These are phyloP conservation scores for Mycotypha africana DNA, from an alignment of 371 early-diverging fungal genomes.

Conservation along the genomic window DNA sequence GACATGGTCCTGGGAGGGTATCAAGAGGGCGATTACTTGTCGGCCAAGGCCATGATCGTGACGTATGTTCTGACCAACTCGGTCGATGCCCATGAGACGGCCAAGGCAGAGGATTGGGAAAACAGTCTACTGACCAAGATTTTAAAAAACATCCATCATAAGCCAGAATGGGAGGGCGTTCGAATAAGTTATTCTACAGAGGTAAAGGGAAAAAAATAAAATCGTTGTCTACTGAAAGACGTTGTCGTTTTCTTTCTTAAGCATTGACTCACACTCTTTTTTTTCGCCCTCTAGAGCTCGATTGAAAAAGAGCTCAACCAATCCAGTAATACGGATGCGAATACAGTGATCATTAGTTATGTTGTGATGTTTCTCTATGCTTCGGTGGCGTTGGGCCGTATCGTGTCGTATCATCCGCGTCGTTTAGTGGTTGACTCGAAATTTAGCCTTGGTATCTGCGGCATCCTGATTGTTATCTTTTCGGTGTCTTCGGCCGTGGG, in stretches of 20 bases:
- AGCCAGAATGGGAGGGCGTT: constrained; percentile 46
- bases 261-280: not conserved
- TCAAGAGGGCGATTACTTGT: constrained; percentile 29
- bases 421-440: constrained; percentile 64
- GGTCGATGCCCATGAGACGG: constrained; percentile 29
- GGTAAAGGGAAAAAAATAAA: too few species aligned
- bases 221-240: not conserved
- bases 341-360: constrained; percentile 61
- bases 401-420: constrained; percentile 36
- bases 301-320: constrained; percentile 65
- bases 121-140: constrained; percentile 39
- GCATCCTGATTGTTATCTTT: constrained; percentile 68
- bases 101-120: constrained; percentile 64
- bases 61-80: constrained; percentile 67
- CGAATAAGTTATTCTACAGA: constrained; percentile 68
- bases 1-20: constrained; percentile 68
- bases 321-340: constrained; percentile 62
- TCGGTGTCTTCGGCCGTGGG: constrained; percentile 68
- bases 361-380: constrained; percentile 74
- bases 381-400: constrained; percentile 59
- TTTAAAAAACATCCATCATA: constrained; percentile 27
- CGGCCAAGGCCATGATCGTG: constrained; percentile 56
- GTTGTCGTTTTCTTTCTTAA: too few species aligned
- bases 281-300: constrained; percentile 33
- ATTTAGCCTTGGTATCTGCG: constrained; percentile 61